A percentile compares a stretch with the other conserved stretches of the same genome.
Conservation (phyloP, 306 rosid genomes). For the Ziziphus jujuba region DNA sequence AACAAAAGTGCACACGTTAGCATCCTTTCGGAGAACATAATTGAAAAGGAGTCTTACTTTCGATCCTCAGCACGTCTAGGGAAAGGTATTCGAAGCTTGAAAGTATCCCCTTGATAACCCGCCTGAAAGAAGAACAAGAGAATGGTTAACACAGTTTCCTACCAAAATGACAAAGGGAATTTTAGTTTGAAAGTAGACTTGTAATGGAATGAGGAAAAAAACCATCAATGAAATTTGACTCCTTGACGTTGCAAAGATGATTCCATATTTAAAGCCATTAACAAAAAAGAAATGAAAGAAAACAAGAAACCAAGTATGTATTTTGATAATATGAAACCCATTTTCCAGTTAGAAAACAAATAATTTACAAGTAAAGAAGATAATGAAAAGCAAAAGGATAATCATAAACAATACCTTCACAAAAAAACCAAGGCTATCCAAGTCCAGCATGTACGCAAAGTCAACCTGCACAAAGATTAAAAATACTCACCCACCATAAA, state of each 20-base stretch:
- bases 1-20: constrained; percentile 8
- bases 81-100: constrained; percentile 93
- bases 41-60: constrained; percentile 56
- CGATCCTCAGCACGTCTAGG: constrained; percentile 85
- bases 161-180: constrained; percentile 15
- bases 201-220: neutral
- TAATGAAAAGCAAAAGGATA: neutral
- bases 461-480: constrained; percentile 68
- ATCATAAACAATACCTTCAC: constrained; percentile 58
- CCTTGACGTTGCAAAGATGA: neutral
- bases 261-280: neutral
- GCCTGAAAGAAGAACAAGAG: constrained; percentile 41
- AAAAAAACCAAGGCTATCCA: constrained; percentile 91
- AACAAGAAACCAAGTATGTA: neutral
- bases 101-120: constrained; percentile 59
- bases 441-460: constrained; percentile 77
- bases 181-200: neutral
- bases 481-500: constrained; percentile 25
- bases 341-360: neutral
- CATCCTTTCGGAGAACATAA: constrained; percentile 1
- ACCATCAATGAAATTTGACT: neutral
- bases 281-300: neutral
- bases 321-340: neutral
- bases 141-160: constrained; percentile 14
- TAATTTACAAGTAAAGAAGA: neutral